phyloP scores from a whole-genome alignment of 2,329 filamentous ascomycete species.

The Ophiocordyceps camponoti-floridani region DNA sequence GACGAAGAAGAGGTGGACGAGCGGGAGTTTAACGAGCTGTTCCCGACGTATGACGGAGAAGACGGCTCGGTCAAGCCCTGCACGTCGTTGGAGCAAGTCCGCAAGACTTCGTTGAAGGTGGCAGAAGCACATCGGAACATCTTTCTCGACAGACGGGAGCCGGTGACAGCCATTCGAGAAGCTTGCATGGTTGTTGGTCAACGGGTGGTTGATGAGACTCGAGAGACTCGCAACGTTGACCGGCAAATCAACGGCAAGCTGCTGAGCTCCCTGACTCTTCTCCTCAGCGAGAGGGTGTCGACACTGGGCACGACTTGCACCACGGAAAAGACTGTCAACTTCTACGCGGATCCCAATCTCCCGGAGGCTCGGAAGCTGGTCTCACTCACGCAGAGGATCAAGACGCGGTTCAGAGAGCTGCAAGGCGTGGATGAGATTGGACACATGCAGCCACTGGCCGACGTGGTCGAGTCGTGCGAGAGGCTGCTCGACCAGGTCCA shows the following conservation, averaged over 20 bases:
- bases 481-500: constrained; percentile 60
- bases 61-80: constrained; percentile 14
- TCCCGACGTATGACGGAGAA: constrained; percentile 52
- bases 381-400: constrained; percentile 47
- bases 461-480: constrained; percentile 60
- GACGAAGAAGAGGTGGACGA: constrained; percentile 59
- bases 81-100: constrained; percentile 23
- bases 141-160: constrained; percentile 24
- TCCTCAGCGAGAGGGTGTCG: constrained; percentile 42
- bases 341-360: constrained; percentile 72
- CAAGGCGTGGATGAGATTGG: constrained; percentile 46
- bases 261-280: constrained; percentile 47
- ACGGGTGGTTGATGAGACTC: constrained; percentile 13
- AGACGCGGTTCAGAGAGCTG: constrained; percentile 55
- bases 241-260: constrained; percentile 30
- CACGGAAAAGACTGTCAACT: constrained; percentile 48
- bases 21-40: constrained; percentile 61
- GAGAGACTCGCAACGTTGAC: constrained; percentile 11
- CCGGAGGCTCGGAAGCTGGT: constrained; percentile 59
- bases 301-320: constrained; percentile 29
- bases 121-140: constrained; percentile 40
- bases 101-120: constrained; percentile 40
- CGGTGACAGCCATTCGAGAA: constrained; percentile 22
- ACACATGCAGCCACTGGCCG: constrained; percentile 58
- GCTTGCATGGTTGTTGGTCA: constrained; percentile 26